These are phyloP conservation scores for Scolecobasidium constrictum DNA, from an alignment of 2,329 filamentous ascomycete species.

Conservation along the genomic window DNA sequence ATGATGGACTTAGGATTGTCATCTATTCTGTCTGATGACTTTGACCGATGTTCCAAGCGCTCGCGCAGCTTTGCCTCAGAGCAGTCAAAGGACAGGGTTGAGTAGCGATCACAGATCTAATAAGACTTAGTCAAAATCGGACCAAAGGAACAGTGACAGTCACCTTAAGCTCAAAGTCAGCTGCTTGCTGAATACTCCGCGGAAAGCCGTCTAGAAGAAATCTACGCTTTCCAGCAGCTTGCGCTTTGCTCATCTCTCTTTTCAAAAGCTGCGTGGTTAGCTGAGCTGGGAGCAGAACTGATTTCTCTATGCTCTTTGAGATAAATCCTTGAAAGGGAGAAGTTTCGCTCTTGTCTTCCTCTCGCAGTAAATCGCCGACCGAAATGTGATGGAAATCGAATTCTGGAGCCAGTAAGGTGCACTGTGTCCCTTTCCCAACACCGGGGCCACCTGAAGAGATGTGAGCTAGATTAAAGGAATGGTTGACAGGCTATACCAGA, in stretches of 20 bases:
- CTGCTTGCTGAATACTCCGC: slow-evolving; percentile 3
- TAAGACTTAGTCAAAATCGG: slow-evolving; percentile 1
- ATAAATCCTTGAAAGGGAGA: slow-evolving; percentile 10
- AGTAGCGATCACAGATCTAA: slow-evolving; percentile 6
- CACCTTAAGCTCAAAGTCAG: slow-evolving; percentile 8
- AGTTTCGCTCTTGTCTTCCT: slow-evolving; percentile 7
- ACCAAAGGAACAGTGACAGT: slow-evolving; percentile 5
- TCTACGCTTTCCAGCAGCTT: slow-evolving; percentile 9
- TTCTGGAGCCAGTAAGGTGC: slow-evolving; percentile 6
- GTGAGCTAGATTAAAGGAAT: slow-evolving; percentile 6
- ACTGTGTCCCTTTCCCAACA: slow-evolving; percentile 8
- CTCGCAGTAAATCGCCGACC: slow-evolving; percentile 10
- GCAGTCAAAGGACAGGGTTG: slow-evolving; percentile 3
- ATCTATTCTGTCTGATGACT: slow-evolving; percentile 2
- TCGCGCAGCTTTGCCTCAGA: background rate
- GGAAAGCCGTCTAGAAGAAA: slow-evolving; percentile 10
- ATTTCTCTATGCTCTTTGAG: slow-evolving; percentile 9
- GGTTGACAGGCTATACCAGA: slow-evolving; percentile 7
- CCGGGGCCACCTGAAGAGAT: slow-evolving; percentile 4
- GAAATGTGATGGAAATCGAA: slow-evolving; percentile 10
- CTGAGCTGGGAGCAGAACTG: slow-evolving; percentile 10
- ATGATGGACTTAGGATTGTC: slow-evolving; percentile 1
- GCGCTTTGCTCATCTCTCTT: slow-evolving; percentile 8
- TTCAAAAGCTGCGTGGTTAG: slow-evolving; percentile 10
- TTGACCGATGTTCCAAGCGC: background rate